These are phyloP conservation scores for Penicillium daleae DNA, from an alignment of 495 filamentous ascomycete species.

Conservation along the genomic window DNA sequence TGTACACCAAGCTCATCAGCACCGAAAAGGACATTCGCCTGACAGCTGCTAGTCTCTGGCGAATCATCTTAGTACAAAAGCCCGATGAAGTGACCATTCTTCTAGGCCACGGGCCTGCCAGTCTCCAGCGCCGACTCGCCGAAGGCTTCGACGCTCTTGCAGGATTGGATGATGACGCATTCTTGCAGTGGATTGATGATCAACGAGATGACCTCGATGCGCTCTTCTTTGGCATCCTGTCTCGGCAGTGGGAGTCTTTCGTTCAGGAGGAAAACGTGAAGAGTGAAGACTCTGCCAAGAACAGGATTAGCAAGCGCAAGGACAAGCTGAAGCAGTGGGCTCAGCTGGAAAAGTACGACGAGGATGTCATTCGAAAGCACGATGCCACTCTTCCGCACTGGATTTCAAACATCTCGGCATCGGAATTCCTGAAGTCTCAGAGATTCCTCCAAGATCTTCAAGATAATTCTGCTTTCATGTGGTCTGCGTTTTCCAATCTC, in stretches of 20 bases:
- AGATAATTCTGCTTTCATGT: conserved; percentile 77
- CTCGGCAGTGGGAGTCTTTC: conserved; percentile 82
- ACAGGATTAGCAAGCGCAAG: conserved; percentile 70
- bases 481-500: conserved; percentile 72
- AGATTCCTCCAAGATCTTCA: conserved; percentile 87
- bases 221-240: conserved; percentile 77
- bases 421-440: conserved; percentile 90
- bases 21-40: conserved; percentile 64
- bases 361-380: conserved; percentile 75
- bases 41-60: conserved; percentile 81
- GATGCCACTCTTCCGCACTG: conserved; percentile 84
- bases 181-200: conserved; percentile 85
- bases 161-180: conserved; percentile 84
- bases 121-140: conserved; percentile 71
- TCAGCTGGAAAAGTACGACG: conserved; percentile 62
- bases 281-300: conserved; percentile 71
- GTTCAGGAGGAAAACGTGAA: conserved; percentile 76
- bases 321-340: conserved; percentile 83
- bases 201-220: conserved; percentile 78
- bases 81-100: conserved; percentile 77
- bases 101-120: conserved; percentile 66
- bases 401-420: conserved; percentile 91
- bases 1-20: conserved; percentile 82
- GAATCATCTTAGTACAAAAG: conserved; percentile 91
- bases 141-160: conserved; percentile 81